Evolutionary conservation across 108 stramenopile genomes (phyloP), one percentile per base, ranked within the genome.

Genomic region (Cyclotella baltica): DNA sequence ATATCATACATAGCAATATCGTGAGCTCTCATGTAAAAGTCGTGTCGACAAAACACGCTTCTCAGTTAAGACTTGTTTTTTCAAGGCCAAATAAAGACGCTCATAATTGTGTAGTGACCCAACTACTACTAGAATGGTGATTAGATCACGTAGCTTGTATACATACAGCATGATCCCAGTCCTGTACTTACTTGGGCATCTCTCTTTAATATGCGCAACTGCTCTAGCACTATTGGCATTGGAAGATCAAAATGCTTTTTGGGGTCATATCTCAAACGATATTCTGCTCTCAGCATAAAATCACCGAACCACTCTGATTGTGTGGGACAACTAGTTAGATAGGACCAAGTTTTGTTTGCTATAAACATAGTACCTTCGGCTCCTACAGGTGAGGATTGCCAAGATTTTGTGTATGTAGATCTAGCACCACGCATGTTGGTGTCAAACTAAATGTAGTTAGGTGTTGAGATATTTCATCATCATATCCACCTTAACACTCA

Each of bases 401-500:
- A 67, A 34, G 27, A 43, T n/a, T 65, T 70, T 1, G 53, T 57
- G 28, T 40, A 27, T 1, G 59, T 64, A 0, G 68, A 37, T 27
- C 83, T 30, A 1, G 70, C 10, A 0, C 70, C 55, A 0, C 86
- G 53, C 22, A 78, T 22, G n/a, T n/a, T n/a, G 3, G 80, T 77
- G 23, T 50, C 61, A 25, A 71, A 87, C 38, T 87, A 80, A 0
- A 77, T 36, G 10, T 67, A 46, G 0, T 18, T 31, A 19, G n/a
- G 71, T 53, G 23, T 4, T 0, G 22, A 81, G 23, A 0, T 83
- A 81, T 0, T 74, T 28, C 4, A 31, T 10, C 0, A 84, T 53
- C 51, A 81, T 56, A 29, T 59, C 80, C 0, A 77, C 65, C 13
- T 71, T 80, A 13, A 52, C 2, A 0, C 68, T 63, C 79, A 83